Evolutionary conservation across 1,284 basidiomycete genomes (phyloP).

Genomic region (Sanghuangporus weigelae): DNA sequence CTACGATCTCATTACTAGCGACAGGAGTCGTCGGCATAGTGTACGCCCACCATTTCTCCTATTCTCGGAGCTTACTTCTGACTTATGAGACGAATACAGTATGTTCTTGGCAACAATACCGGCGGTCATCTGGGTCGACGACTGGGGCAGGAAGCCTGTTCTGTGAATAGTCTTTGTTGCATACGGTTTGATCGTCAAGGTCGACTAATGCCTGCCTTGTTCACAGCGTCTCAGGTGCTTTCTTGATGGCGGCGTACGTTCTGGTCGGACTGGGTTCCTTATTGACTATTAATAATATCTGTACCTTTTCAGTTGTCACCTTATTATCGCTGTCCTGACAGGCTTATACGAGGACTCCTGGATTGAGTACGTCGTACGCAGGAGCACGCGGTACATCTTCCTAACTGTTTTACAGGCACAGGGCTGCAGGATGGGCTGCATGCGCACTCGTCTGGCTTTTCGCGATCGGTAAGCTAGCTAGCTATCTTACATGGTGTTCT

Average conservation of each 20-base stretch:
- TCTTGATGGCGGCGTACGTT: slow-evolving; percentile 57
- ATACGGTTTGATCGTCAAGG: not conserved
- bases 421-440: slow-evolving; percentile 60
- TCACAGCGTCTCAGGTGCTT: slow-evolving; percentile 53
- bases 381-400: not conserved
- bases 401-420: not conserved
- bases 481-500: not conserved
- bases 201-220: not conserved
- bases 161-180: slow-evolving; percentile 24
- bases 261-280: not conserved
- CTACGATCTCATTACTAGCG: slow-evolving; percentile 60
- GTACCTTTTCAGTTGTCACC: slow-evolving; percentile 43
- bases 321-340: slow-evolving; percentile 57
- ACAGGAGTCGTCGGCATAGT: slow-evolving; percentile 82
- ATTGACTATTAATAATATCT: not conserved
- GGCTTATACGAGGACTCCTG: slow-evolving; percentile 50
- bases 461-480: slow-evolving; percentile 42
- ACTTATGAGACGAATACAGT: slow-evolving; percentile 29
- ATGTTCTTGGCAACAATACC: slow-evolving; percentile 75
- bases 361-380: slow-evolving; percentile 22
- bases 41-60: slow-evolving; percentile 33
- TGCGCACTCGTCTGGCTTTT: slow-evolving; percentile 66
- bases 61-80: not conserved
- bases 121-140: slow-evolving; percentile 68
- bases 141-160: slow-evolving; percentile 64